Percentiles rank a stretch among this genome's conserved stretches.
phyloP scores from a whole-genome alignment of 177 flowering plant species.

The Tripterygium wilfordii region DNA sequence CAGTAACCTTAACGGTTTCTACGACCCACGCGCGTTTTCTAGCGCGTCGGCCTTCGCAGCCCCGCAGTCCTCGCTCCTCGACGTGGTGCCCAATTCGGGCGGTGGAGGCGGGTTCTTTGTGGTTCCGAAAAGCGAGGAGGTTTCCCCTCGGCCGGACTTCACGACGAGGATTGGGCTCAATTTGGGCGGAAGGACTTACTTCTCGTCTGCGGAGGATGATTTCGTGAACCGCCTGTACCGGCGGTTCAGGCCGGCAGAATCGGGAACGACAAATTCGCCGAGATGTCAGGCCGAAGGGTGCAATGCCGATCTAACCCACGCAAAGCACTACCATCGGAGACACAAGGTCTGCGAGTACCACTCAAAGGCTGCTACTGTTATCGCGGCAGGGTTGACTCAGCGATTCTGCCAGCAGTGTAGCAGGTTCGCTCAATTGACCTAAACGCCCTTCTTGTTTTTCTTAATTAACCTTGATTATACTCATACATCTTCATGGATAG shows the following conservation, averaged over 20 bases:
- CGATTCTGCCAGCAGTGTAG: constrained; percentile 98
- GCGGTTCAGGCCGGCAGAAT: constrained; percentile 39
- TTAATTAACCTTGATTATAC: too few species aligned
- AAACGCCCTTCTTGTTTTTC: constrained; percentile 15
- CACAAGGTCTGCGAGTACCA: constrained; percentile 95
- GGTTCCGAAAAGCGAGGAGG: constrained; percentile 49
- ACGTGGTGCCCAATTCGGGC: too few species aligned
- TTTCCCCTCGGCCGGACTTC: constrained; percentile 10
- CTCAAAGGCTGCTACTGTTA: constrained; percentile 82
- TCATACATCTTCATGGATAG: too few species aligned
- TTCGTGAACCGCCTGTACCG: constrained; percentile 76
- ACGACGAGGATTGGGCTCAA: constrained; percentile 66
- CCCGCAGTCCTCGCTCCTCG: too few species aligned
- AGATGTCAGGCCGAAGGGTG: constrained; percentile 91
- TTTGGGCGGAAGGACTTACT: constrained; percentile 83
- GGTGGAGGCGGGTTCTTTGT: too few species aligned
- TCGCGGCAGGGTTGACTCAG: constrained; percentile 76
- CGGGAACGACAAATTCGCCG: constrained; percentile 41
- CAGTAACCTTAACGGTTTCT: constrained; percentile 13
- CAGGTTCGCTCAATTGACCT: constrained; percentile 40
- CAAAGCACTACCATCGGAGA: constrained; percentile 90
- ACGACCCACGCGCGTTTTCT: constrained; percentile 37
- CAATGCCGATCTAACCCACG: constrained; percentile 62
- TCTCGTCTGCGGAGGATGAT: constrained; percentile 73
- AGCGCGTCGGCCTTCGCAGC: constrained; percentile 22